Percentiles rank a stretch among this genome's conserved stretches.
phyloP scores from a whole-genome alignment of 371 early-diverging fungal genomes.

The Mucor saturninus region DNA sequence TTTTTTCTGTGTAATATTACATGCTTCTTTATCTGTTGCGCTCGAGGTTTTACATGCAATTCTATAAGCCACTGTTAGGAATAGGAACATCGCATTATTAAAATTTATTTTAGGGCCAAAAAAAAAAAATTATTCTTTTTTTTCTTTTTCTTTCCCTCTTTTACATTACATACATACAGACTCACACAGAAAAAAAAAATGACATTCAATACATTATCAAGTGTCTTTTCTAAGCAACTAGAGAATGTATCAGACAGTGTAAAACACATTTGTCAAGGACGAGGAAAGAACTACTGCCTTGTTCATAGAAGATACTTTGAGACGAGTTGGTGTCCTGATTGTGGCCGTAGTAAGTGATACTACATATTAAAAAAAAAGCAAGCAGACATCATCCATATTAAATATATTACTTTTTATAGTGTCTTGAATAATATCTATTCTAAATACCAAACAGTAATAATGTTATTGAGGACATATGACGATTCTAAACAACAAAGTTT shows the following conservation, averaged over 20 bases:
- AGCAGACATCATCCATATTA: background rate
- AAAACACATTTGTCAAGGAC: slow-evolving; percentile 2
- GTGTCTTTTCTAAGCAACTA: background rate
- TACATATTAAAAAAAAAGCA: background rate
- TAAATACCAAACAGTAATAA: background rate
- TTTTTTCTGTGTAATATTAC: background rate
- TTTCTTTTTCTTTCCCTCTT: background rate
- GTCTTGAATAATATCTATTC: background rate
- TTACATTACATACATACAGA: background rate
- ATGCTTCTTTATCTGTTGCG: background rate
- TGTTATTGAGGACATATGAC: background rate
- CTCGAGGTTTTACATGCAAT: background rate
- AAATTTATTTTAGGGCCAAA: background rate
- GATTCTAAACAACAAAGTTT: no score
- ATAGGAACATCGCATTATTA: background rate
- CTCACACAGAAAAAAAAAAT: background rate
- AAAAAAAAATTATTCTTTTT: background rate
- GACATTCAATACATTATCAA: background rate
- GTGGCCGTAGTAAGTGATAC: slow-evolving; percentile 21
- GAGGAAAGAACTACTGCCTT: slow-evolving; percentile 46
- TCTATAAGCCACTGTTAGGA: slow-evolving; percentile 2
- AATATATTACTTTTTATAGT: background rate
- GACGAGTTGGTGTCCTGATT: slow-evolving; percentile 50
- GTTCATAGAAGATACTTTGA: slow-evolving; percentile 46
- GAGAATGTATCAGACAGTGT: background rate